Evolutionary conservation across 2,329 filamentous ascomycete genomes (phyloP).

Genomic region (Aspergillus brunneoviolaceus): DNA sequence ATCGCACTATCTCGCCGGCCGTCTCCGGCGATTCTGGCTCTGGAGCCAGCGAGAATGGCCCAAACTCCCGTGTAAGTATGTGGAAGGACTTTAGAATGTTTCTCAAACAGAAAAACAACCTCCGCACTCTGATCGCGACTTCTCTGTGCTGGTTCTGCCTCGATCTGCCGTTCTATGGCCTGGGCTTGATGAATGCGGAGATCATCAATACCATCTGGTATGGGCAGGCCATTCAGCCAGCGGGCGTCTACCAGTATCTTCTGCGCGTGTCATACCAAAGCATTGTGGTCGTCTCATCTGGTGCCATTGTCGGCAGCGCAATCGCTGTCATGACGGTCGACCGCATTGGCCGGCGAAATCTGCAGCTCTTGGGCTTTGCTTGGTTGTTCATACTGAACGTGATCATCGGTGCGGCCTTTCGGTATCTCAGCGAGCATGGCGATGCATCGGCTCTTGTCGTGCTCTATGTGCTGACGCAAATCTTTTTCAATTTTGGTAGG

Average conservation of each 20-base stretch:
- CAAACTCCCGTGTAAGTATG: neutral
- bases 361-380: constrained; percentile 39
- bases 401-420: constrained; percentile 15
- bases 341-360: constrained; percentile 31
- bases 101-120: constrained; percentile 26
- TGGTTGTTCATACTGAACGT: constrained; percentile 29
- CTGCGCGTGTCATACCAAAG: constrained; percentile 25
- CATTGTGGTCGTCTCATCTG: constrained; percentile 32
- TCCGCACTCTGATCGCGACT: constrained; percentile 35
- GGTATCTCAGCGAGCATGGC: neutral
- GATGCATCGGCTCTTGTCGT: constrained; percentile 28
- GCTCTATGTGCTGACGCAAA: constrained; percentile 41
- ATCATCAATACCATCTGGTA: constrained; percentile 26
- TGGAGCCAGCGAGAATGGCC: neutral
- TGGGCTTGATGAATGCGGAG: constrained; percentile 40
- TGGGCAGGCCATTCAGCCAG: constrained; percentile 20
- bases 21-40: neutral
- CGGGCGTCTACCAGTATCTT: constrained; percentile 26
- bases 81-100: constrained; percentile 26
- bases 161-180: constrained; percentile 53
- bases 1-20: neutral
- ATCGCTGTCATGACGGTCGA: constrained; percentile 33
- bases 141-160: constrained; percentile 52
- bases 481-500: constrained; percentile 43
- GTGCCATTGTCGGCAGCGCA: constrained; percentile 34